Percentiles rank a stretch among this genome's conserved stretches.
Conservation (phyloP, 148 eudicot species). For the Drosera capensis region DNA sequence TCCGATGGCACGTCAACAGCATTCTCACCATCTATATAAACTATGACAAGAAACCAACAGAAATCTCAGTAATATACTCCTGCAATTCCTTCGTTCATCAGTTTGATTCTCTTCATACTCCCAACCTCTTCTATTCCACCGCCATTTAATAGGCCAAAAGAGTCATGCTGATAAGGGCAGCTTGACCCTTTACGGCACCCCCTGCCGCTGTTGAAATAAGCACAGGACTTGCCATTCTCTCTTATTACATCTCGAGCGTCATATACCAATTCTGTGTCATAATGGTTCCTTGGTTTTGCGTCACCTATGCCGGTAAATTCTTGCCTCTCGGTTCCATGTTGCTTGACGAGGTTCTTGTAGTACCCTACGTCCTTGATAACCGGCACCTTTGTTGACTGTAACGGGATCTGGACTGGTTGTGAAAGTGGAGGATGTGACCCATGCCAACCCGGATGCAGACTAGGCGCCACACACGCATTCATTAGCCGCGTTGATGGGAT, state of each 20-base stretch:
- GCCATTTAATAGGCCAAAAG: conserved; percentile 7
- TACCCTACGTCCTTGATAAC: conserved; percentile 20
- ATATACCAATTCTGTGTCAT: conserved; percentile 4
- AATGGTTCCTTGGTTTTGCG: conserved; percentile 3
- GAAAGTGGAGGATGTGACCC: conserved; percentile 1
- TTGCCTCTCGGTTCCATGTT: conserved; percentile 29
- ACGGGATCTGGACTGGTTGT: conserved; percentile 3
- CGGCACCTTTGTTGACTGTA: conserved; percentile 6
- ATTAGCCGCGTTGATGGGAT: background rate
- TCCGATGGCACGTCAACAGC: background rate
- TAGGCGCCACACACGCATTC: background rate
- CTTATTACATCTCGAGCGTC: conserved; percentile 6
- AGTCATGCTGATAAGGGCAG: conserved; percentile 28
- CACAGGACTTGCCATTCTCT: conserved; percentile 21
- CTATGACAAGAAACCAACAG: background rate
- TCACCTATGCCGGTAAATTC: conserved; percentile 6
- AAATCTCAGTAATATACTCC: background rate
- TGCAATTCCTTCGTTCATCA: conserved; percentile 3
- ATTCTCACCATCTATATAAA: background rate
- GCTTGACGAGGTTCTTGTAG: conserved; percentile 29
- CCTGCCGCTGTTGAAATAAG: conserved; percentile 24
- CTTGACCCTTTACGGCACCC: conserved; percentile 34
- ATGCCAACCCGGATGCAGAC: background rate
- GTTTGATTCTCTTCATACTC: conserved; percentile 24
- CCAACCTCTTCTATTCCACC: conserved; percentile 13